Conservation (phyloP, 148 eudicot species). For the Cornus florida region DNA sequence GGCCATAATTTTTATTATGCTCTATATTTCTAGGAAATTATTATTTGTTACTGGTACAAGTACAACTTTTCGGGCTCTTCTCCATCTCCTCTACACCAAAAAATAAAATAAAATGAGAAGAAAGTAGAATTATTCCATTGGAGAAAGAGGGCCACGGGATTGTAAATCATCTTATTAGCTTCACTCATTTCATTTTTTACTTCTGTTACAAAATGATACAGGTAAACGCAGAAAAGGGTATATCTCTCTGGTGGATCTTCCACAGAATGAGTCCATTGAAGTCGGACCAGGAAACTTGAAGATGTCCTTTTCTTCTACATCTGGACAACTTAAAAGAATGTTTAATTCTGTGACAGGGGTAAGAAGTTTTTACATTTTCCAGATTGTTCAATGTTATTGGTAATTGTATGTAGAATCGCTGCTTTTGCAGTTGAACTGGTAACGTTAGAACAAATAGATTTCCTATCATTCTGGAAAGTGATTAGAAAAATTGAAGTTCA, state of each 20-base stretch:
- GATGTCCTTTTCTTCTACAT: conserved; percentile 59
- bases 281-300: conserved; percentile 81
- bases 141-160: not conserved
- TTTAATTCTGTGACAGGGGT: conserved; percentile 58
- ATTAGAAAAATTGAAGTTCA: not conserved
- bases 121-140: not conserved
- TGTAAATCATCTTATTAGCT: not conserved
- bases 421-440: not conserved
- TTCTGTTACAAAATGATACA: conserved; percentile 23
- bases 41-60: not conserved
- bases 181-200: not conserved
- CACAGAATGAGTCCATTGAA: conserved; percentile 44
- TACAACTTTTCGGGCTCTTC: not conserved
- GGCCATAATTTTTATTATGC: not conserved
- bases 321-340: conserved; percentile 67
- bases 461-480: not conserved
- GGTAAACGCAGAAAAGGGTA: conserved; percentile 32
- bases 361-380: conserved; percentile 25
- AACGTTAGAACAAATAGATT: not conserved
- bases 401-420: not conserved
- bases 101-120: not conserved
- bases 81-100: not conserved
- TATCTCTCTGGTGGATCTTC: conserved; percentile 26
- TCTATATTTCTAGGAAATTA: not conserved
- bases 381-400: not conserved